These are phyloP conservation scores for Microcyclospora tardicrescens DNA, from an alignment of 2,329 filamentous ascomycete genomes.

Conservation along the genomic window DNA sequence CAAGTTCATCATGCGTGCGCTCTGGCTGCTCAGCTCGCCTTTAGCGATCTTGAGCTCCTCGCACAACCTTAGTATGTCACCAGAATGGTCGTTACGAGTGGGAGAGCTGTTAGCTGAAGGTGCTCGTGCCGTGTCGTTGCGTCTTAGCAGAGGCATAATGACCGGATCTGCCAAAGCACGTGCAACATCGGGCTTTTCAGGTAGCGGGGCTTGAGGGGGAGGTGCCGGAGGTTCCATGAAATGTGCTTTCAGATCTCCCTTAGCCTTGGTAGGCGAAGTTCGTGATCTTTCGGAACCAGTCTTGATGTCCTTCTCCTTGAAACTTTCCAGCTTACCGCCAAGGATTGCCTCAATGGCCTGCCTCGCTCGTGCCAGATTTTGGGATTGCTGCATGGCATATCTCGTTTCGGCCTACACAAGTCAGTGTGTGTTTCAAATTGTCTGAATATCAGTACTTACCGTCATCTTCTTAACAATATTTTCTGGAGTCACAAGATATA, in stretches of 20 bases:
- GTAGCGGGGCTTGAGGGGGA: slow-evolving; percentile 81
- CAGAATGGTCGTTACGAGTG: slow-evolving; percentile 45
- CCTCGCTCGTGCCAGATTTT: slow-evolving; percentile 70
- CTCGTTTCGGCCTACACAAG: slow-evolving; percentile 67
- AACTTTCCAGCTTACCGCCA: slow-evolving; percentile 47
- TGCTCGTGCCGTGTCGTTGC: slow-evolving; percentile 61
- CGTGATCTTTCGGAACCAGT: slow-evolving; percentile 32
- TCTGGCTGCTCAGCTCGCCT: slow-evolving; percentile 76
- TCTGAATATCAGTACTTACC: slow-evolving; percentile 39
- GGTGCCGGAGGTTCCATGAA: slow-evolving; percentile 91
- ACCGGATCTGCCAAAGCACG: slow-evolving; percentile 34
- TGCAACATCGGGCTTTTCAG: slow-evolving; percentile 73
- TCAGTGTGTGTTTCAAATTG: slow-evolving; percentile 13
- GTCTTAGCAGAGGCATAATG: slow-evolving; percentile 52
- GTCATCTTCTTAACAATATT: slow-evolving; percentile 82
- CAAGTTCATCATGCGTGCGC: slow-evolving; percentile 63
- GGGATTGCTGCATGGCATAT: slow-evolving; percentile 71
- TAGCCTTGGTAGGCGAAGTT: slow-evolving; percentile 42
- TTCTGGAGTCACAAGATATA: slow-evolving; percentile 82
- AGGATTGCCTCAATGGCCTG: slow-evolving; percentile 69
- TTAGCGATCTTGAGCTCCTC: slow-evolving; percentile 75
- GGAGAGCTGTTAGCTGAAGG: slow-evolving; percentile 44
- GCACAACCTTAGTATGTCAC: slow-evolving; percentile 71
- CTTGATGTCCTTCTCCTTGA: slow-evolving; percentile 33
- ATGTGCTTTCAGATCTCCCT: slow-evolving; percentile 63